Percentiles rank a stretch among this genome's conserved stretches.
phyloP scores from a whole-genome alignment of 768 basidiomycete genomes.

The Ramaria sp. region DNA sequence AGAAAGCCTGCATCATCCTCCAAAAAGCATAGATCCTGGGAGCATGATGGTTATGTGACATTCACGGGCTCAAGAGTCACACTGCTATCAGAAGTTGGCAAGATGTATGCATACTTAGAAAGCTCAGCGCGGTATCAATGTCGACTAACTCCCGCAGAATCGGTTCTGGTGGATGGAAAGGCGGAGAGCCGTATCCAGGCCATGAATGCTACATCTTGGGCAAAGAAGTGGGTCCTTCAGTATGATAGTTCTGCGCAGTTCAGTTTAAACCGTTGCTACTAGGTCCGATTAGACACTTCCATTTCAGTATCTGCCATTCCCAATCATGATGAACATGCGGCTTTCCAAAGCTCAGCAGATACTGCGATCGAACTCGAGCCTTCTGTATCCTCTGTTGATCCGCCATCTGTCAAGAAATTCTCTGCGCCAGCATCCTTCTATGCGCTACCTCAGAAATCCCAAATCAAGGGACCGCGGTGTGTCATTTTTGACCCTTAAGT shows the following conservation, averaged over 20 bases:
- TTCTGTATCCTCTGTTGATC: neutral
- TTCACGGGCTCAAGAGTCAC: constrained; percentile 12
- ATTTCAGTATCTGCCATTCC: neutral
- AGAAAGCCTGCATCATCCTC: constrained; percentile 13
- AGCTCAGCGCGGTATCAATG: neutral
- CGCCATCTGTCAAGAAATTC: constrained; percentile 21
- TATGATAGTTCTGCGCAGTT: neutral
- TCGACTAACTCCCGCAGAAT: constrained; percentile 30
- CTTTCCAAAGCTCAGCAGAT: neutral
- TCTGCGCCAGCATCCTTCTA: constrained; percentile 58
- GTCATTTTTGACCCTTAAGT: constrained; percentile 14
- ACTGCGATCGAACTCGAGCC: neutral
- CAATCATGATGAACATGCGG: neutral
- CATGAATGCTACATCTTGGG: constrained; percentile 42
- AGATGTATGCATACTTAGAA: constrained; percentile 9
- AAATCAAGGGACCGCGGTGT: constrained; percentile 33
- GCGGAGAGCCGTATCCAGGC: constrained; percentile 32
- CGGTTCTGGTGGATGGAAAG: constrained; percentile 53
- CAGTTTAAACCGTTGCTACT: neutral
- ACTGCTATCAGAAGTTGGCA: constrained; percentile 14
- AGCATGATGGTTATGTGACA: constrained; percentile 13
- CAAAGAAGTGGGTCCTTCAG: constrained; percentile 37
- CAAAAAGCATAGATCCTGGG: constrained; percentile 24
- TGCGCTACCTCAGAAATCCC: constrained; percentile 25
- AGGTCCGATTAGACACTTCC: neutral